phyloP scores from a whole-genome alignment of 208 protist genomes.

The Paratrypanosoma confusum region DNA sequence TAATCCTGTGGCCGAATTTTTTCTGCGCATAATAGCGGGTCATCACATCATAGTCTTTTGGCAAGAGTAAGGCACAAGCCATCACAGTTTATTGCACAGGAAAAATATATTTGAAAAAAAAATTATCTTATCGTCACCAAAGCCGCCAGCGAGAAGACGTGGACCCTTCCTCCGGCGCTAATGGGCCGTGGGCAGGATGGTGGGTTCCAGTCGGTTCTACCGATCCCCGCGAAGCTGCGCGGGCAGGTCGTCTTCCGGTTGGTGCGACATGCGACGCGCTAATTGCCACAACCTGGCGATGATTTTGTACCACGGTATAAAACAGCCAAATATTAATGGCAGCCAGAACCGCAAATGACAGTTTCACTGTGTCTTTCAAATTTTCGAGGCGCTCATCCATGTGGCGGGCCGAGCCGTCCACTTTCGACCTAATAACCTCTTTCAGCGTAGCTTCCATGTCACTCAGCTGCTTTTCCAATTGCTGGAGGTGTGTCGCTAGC shows the following conservation, averaged over 20 bases:
- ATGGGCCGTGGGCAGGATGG: no score
- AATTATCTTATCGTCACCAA: neutral
- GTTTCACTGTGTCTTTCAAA: conserved; percentile 15
- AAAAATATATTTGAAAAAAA: neutral
- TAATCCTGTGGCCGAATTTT: no score
- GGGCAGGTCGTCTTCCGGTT: no score
- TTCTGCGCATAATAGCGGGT: no score
- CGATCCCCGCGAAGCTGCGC: no score
- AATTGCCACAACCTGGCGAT: conserved; percentile 11
- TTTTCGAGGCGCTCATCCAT: conserved; percentile 20
- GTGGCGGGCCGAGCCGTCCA: conserved; percentile 7
- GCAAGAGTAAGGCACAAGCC: no score
- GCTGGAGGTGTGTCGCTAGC: conserved; percentile 2
- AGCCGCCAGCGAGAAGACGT: conserved; percentile 1
- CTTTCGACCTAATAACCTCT: neutral
- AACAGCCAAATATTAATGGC: conserved; percentile 21
- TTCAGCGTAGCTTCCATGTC: conserved; percentile 9
- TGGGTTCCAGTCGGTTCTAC: no score
- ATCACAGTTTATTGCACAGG: no score
- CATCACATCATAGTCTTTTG: no score
- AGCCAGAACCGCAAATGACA: conserved; percentile 11
- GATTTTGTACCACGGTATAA: conserved; percentile 19
- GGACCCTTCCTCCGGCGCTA: neutral
- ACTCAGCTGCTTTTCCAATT: conserved; percentile 4
- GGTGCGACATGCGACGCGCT: conserved; percentile 1